These are phyloP conservation scores for Ormosia semicastrata DNA, from an alignment of 306 rosid genomes.

Conservation along the genomic window DNA sequence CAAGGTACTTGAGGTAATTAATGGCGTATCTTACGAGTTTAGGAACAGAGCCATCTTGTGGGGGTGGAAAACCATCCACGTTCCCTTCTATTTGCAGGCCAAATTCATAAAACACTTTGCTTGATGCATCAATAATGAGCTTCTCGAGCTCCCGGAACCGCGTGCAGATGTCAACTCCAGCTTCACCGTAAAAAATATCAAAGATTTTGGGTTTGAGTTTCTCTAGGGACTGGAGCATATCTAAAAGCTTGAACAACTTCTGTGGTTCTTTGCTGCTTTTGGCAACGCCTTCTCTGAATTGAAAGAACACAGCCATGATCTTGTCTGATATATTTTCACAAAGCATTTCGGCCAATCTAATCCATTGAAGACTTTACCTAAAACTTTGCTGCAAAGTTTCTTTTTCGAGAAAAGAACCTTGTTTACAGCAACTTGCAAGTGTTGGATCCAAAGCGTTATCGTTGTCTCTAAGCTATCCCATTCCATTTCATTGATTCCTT, in stretches of 20 bases:
- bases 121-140: conserved; percentile 79
- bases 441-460: conserved; percentile 79
- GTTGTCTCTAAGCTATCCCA: conserved; percentile 83
- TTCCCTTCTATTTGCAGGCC: conserved; percentile 83
- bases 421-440: conserved; percentile 62
- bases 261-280: conserved; percentile 87
- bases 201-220: conserved; percentile 54
- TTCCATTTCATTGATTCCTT: conserved; percentile 79
- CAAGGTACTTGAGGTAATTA: conserved; percentile 75
- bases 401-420: conserved; percentile 72
- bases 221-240: conserved; percentile 69
- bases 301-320: conserved; percentile 86
- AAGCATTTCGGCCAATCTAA: conserved; percentile 78
- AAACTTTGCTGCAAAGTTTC: conserved; percentile 51
- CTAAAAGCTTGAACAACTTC: conserved; percentile 81
- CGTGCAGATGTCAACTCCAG: conserved; percentile 57
- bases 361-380: conserved; percentile 69
- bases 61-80: conserved; percentile 65
- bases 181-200: conserved; percentile 57
- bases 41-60: conserved; percentile 76
- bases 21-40: conserved; percentile 75
- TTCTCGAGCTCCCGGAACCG: conserved; percentile 72
- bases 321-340: conserved; percentile 79
- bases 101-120: conserved; percentile 81
- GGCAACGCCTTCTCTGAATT: conserved; percentile 85